Conservation (phyloP, 176 grass and related monocot species). For the Ensete ventricosum region DNA sequence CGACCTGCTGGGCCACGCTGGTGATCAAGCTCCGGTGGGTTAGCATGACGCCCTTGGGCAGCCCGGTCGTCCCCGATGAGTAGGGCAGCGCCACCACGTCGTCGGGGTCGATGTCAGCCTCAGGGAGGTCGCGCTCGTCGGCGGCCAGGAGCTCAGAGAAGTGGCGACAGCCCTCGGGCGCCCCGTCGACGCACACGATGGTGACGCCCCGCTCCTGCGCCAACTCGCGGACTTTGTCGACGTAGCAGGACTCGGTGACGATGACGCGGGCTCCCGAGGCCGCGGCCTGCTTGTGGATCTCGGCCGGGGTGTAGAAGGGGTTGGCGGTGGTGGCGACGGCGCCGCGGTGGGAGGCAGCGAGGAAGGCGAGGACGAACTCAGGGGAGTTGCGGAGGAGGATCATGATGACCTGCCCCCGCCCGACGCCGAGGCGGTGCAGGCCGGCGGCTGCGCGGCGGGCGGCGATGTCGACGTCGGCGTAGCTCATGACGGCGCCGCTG, state of each 20-base stretch:
- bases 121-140: conserved; percentile 25
- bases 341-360: conserved; percentile 54
- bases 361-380: conserved; percentile 77
- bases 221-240: conserved; percentile 55
- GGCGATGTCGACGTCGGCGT: conserved; percentile 46
- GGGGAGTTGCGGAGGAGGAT: conserved; percentile 69
- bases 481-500: conserved; percentile 39
- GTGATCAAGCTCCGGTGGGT: conserved; percentile 93
- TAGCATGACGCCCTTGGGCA: conserved; percentile 96
- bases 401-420: conserved; percentile 62
- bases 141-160: conserved; percentile 33
- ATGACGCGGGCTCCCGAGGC: conserved; percentile 42
- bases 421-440: conserved; percentile 42
- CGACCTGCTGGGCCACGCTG: conserved; percentile 88
- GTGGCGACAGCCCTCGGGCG: conserved; percentile 28
- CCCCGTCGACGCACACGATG: conserved; percentile 37
- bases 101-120: conserved; percentile 47
- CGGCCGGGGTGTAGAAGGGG: conserved; percentile 71
- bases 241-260: conserved; percentile 67
- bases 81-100: conserved; percentile 80
- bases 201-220: conserved; percentile 33
- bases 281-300: conserved; percentile 65
- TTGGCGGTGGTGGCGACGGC: conserved; percentile 78
- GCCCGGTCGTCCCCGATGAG: conserved; percentile 80
- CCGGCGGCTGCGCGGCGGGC: conserved; percentile 35